Evolutionary conservation across 768 basidiomycete genomes (phyloP), one percentile per base, ranked within the genome.

Genomic region (Panellus pusillus): DNA sequence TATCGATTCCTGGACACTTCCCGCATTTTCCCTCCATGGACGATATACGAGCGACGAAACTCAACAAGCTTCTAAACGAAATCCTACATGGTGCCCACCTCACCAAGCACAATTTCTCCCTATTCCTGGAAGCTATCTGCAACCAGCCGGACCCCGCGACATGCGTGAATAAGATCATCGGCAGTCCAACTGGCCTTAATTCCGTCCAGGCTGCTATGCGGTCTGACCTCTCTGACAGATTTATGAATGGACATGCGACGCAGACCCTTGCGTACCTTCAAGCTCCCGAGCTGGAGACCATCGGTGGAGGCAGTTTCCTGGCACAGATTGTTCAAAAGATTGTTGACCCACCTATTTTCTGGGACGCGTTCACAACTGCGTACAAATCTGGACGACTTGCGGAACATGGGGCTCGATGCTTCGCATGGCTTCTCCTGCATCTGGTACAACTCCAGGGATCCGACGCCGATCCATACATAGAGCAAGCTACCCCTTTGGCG

Each of bases 351-450:
- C 71, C 79, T 11, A 64, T 79, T 38, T 78, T 80, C 57, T 81
- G 77, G 78, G 60, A 60, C 49, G 60, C 63, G 17, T 70, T 75
- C 43, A 50, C 52, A 14, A 54, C 63, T 11, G 69, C 71, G 8
- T 75, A 73, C 28, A 56, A 62, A n/a, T 62, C 59, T 17, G 66
- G 65, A 2, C 52, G 40, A 7, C 40, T 58, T 4, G 12, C 43
- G 11, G 20, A 8, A 6, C 43, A 18, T 17, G 44, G 51, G 39
- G 17, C 42, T 2, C 54, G 32, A 6, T 63, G 63, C 9, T 80
- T 82, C 54, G 78, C 73, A 0, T 76, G 72, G 73, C 68, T 83
- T n/a, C 71, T 86, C 4, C 66, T 75, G 15, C 70, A 79, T 50
- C 74, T 85, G 20, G 60, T 79, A n/a, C 63, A 61, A 18, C 67